Base-by-base conservation (phyloP, 2,329 filamentous ascomycete genomes). In the Penicillium griseofulvum region DNA sequence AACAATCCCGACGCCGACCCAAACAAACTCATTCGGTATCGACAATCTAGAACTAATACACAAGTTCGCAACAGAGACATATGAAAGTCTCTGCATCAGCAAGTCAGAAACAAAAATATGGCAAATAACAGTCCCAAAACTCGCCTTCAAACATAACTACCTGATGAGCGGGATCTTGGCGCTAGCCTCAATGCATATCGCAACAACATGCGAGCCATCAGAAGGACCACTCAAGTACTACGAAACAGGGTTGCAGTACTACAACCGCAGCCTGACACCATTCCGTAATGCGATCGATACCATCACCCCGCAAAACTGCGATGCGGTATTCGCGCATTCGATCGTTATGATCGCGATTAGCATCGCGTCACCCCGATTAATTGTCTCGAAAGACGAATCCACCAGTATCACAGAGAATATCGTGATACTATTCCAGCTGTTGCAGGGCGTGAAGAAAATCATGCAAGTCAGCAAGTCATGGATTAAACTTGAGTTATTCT, bases 401-500 rank as follows among this genome's bases (percentile, higher is more conserved):
- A 36, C 50, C 11, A 59, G 52, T 34, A 67, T 68, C 51, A 62
- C 57, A 0, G 67, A 71, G 16, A 65, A 67, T 12, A 63, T 68
- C 7, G 39, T 67, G 17, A 61, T 59, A 1, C 52, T 67, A 1
- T 69, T 70, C 26, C 63, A 69, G 41, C 55, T 71, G 0, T 56
- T 71, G 0, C 68, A 68, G 37, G 68, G 68, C 0, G 64, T 66
- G 7, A 66, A 64, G 29, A 68, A 65, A 36, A 70, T 71, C 22
- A 44, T 67, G 22, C 48, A 50, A 0, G 53, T 66, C 22, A 61
- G 64, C 9, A 52, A 57, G 4, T 54, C 64, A 1, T 70, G 68
- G 52, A 77, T 82, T 63, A 79, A 81, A 51, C 76, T 78, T 19
- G 78, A 78, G 71, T 67, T 82, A 0, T 83, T 83, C 66, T 77